Percentiles rank a stretch among this genome's conserved stretches.
Evolutionary conservation across 805 yeast genomes (phyloP).

Genomic region (Hanseniaspora jakobsenii): DNA sequence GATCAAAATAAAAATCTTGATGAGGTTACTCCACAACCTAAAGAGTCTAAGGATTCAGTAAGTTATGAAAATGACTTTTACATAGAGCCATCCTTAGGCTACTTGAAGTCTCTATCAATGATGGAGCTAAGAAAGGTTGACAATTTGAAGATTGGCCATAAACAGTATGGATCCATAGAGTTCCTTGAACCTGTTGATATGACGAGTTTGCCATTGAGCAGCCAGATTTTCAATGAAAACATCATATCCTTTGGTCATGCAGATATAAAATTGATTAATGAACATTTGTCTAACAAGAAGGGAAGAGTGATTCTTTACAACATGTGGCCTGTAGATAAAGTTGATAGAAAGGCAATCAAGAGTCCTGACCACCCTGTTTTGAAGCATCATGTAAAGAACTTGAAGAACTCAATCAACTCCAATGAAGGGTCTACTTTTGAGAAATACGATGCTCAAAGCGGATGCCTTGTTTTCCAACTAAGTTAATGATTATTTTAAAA

Average conservation of each 20-base stretch:
- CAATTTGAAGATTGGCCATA: constrained; percentile 65
- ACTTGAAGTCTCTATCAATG: constrained; percentile 46
- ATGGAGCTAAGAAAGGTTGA: constrained; percentile 52
- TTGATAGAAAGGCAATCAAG: constrained; percentile 57
- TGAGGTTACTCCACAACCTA: too few relatives aligned
- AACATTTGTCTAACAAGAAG: constrained; percentile 68
- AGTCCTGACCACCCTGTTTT: constrained; percentile 68
- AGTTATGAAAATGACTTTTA: constrained; percentile 67
- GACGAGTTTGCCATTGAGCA: constrained; percentile 48
- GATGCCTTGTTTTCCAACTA: constrained; percentile 48
- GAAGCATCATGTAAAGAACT: constrained; percentile 51
- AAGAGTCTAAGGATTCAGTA: constrained; percentile 35
- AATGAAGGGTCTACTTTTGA: constrained; percentile 40
- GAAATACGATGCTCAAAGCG: constrained; percentile 64
- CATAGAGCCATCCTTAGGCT: constrained; percentile 65
- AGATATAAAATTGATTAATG: constrained; percentile 48
- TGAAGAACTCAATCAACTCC: constrained; percentile 44
- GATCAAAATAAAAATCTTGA: too few relatives aligned
- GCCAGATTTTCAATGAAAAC: constrained; percentile 55
- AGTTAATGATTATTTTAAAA: not conserved
- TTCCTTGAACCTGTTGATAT: constrained; percentile 77
- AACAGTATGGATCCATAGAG: constrained; percentile 57
- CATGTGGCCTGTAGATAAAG: constrained; percentile 68
- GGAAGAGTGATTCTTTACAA: constrained; percentile 62
- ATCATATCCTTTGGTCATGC: constrained; percentile 54